These are phyloP conservation scores for Pseudogymnoascus sp. DNA, from an alignment of 2,329 filamentous ascomycete species.

Conservation along the genomic window DNA sequence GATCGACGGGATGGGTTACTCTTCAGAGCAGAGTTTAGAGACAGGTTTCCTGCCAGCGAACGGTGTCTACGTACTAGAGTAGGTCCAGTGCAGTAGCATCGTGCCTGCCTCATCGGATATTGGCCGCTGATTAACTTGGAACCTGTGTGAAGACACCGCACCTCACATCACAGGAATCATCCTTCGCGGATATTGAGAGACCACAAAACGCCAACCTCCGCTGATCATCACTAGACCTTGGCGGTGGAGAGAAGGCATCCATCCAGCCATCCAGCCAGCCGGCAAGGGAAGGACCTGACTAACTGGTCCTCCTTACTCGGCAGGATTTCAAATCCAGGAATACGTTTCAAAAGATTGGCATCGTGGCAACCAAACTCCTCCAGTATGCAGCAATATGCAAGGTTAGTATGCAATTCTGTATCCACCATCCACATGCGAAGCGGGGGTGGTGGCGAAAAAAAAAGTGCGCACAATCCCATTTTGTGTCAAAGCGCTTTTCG, in stretches of 20 bases:
- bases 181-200: background rate
- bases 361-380: conserved; percentile 1
- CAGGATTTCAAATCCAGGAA: background rate
- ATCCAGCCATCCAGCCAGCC: background rate
- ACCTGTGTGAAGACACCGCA: background rate
- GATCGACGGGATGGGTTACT: background rate
- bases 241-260: background rate
- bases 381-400: background rate
- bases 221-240: background rate
- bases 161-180: background rate
- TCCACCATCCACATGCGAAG: conserved; percentile 1
- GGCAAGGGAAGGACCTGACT: background rate
- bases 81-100: conserved; percentile 2
- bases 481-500: background rate
- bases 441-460: background rate
- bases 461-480: background rate
- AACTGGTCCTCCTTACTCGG: background rate
- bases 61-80: background rate
- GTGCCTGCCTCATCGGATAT: background rate
- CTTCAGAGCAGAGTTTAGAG: background rate
- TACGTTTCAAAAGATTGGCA: background rate
- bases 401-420: background rate
- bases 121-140: background rate
- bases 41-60: conserved; percentile 1
- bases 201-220: background rate